Conservation (phyloP, 2,329 filamentous ascomycete genomes). For the Colletotrichum nymphaeae region DNA sequence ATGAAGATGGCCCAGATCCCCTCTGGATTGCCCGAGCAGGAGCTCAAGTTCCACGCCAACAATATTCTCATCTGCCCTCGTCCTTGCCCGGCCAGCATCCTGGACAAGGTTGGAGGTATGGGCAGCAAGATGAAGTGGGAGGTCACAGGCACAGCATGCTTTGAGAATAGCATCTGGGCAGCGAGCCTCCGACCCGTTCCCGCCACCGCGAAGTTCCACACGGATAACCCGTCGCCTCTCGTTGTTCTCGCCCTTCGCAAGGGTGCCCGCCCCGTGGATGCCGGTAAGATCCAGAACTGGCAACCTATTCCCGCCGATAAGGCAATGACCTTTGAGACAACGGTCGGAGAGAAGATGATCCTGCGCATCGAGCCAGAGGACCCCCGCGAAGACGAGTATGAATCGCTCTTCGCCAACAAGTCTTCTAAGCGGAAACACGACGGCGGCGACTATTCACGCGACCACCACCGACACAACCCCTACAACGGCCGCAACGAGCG, state of each 20-base stretch:
- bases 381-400: constrained; percentile 70
- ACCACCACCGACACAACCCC: constrained; percentile 40
- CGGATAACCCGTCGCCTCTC: constrained; percentile 81
- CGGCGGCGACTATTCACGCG: constrained; percentile 44
- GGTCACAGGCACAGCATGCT: constrained; percentile 79
- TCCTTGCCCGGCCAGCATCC: constrained; percentile 75
- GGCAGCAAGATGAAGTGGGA: constrained; percentile 87
- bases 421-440: constrained; percentile 69
- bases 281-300: constrained; percentile 86
- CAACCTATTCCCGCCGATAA: constrained; percentile 78
- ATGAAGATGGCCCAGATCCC: constrained; percentile 77
- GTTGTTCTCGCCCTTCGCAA: constrained; percentile 86
- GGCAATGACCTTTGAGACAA: constrained; percentile 82
- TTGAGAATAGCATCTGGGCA: constrained; percentile 89
- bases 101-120: constrained; percentile 88
- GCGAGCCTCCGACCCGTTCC: constrained; percentile 81
- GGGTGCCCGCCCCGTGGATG: constrained; percentile 81
- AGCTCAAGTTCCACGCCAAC: constrained; percentile 86
- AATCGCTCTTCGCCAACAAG: constrained; percentile 71
- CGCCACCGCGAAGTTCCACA: constrained; percentile 75
- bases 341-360: constrained; percentile 87
- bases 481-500: constrained; percentile 53
- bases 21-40: constrained; percentile 69
- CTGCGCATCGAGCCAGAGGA: constrained; percentile 83
- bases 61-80: constrained; percentile 90